phyloP scores from a whole-genome alignment of 192 early-diverging fungal species.

The Gamsiella multidivaricata region DNA sequence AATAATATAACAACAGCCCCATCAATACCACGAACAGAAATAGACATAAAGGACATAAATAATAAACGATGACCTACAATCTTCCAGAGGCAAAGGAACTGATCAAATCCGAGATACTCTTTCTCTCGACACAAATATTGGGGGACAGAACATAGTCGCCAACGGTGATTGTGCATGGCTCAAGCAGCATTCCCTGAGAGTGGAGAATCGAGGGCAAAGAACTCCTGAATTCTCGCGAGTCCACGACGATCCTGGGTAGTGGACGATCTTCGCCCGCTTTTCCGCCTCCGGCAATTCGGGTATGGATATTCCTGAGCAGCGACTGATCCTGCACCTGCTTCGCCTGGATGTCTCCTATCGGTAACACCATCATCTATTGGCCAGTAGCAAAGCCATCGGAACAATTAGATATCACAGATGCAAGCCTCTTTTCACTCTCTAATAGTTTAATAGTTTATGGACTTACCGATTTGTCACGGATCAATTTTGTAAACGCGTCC shows the following conservation, averaged over 20 bases:
- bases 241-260: conserved; percentile 75
- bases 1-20: background rate
- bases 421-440: no score
- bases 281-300: conserved; percentile 52
- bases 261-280: conserved; percentile 36
- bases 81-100: conserved; percentile 84
- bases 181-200: conserved; percentile 75
- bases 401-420: no score
- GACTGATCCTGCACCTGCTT: conserved; percentile 48
- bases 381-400: no score
- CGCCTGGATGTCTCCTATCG: conserved; percentile 64
- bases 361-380: conserved; percentile 82
- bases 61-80: conserved; percentile 74
- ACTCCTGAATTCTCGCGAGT: conserved; percentile 93
- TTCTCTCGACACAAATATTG: conserved; percentile 90
- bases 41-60: background rate
- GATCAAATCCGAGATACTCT: conserved; percentile 90
- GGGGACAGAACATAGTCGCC: conserved; percentile 95
- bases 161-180: conserved; percentile 88
- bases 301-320: conserved; percentile 47
- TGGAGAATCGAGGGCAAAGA: conserved; percentile 90
- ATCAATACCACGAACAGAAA: background rate
- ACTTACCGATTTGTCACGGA: conserved; percentile 84
- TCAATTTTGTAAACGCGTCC: conserved; percentile 92
- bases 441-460: no score